Base-by-base conservation (phyloP, 2,329 filamentous ascomycete species). In the Penicillium sp. region DNA sequence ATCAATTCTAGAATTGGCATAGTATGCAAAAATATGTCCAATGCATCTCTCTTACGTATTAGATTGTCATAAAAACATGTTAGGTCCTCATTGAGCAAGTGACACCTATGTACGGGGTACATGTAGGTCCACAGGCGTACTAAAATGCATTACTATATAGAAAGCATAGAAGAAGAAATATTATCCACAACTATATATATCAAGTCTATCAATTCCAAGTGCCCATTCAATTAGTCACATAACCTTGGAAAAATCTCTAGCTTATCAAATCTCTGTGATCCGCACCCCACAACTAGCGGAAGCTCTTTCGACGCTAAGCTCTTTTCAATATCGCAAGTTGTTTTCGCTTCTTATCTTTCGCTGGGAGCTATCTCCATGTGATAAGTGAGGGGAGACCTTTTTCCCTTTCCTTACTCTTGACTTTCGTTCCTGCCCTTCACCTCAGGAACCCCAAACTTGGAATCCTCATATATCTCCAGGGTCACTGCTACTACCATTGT, bases 201-300 rank as follows among this genome's bases (percentile, higher is more conserved):
- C 37, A 39, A 21, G 37, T 21, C n/a, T 21, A 21, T 18, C 18
- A 31, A 34, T 46, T 34, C 13, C 29, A 21, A 48, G 27, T 25
- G 42, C 29, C 18, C 46, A 48, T 48, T 48, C 35, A 48, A 29
- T 52, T 52, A 52, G 50, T 52, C 42, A 52, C 23, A 7, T 27
- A 29, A 29, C 9, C 29, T 29, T 29, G 29, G 29, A 29, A 27
- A 34, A 42, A 31, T 18, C n/a, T 41, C 38, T 31, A 27, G 39
- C 52, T 54, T 54, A 54, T 54, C 52, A 44, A 54, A 55, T 46
- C 34, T 13, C 15, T n/a, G 23, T 16, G 52, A 54, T 54, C 52
- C 52, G 47, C 35, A 55, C 52, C 52, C 52, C 52, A 54, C 52
- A 52, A 47, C 18, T 16, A 31, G 21, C 15, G 39, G 47, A 40